Percentiles rank a stretch among this genome's conserved stretches.
These are phyloP conservation scores for Neonectria faginata DNA, from an alignment of 2,329 filamentous ascomycete species.

Conservation along the genomic window DNA sequence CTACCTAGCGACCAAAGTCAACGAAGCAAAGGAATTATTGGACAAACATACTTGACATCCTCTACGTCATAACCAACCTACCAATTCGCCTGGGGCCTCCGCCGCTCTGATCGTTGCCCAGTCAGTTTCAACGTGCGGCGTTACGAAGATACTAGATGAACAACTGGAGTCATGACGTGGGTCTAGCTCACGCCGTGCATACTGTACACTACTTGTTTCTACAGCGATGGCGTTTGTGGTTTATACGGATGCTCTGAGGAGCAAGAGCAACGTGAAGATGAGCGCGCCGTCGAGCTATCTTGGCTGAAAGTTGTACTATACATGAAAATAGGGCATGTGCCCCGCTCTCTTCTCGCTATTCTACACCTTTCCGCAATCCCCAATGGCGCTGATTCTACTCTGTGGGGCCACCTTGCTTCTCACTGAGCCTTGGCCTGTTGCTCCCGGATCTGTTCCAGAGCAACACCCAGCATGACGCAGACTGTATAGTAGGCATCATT, in stretches of 20 bases:
- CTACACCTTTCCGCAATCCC: not conserved
- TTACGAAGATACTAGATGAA: conserved; percentile 28
- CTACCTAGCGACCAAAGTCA: conserved; percentile 96
- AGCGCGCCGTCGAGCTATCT: conserved; percentile 35
- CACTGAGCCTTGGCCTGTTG: conserved; percentile 32
- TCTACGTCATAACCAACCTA: conserved; percentile 21
- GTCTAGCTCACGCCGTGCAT: conserved; percentile 38
- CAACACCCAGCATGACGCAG: conserved; percentile 72
- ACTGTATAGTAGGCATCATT: conserved; percentile 88
- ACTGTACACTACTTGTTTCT: conserved; percentile 56
- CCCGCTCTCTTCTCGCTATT: conserved; percentile 44
- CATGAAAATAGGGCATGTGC: conserved; percentile 32
- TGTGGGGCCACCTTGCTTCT: conserved; percentile 14
- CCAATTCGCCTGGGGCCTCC: conserved; percentile 15
- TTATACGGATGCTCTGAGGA: conserved; percentile 40
- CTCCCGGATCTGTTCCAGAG: conserved; percentile 42
- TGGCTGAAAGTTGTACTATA: conserved; percentile 41
- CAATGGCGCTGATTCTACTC: not conserved
- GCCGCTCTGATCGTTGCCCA: conserved; percentile 16
- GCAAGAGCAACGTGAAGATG: conserved; percentile 35
- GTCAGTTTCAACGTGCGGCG: conserved; percentile 6
- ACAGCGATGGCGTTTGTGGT: conserved; percentile 59
- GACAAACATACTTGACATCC: conserved; percentile 70
- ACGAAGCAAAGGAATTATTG: conserved; percentile 96
- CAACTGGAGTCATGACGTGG: conserved; percentile 26